These are phyloP conservation scores for Azolla pinnata DNA, from an alignment of 75 land plant genomes.

Conservation along the genomic window DNA sequence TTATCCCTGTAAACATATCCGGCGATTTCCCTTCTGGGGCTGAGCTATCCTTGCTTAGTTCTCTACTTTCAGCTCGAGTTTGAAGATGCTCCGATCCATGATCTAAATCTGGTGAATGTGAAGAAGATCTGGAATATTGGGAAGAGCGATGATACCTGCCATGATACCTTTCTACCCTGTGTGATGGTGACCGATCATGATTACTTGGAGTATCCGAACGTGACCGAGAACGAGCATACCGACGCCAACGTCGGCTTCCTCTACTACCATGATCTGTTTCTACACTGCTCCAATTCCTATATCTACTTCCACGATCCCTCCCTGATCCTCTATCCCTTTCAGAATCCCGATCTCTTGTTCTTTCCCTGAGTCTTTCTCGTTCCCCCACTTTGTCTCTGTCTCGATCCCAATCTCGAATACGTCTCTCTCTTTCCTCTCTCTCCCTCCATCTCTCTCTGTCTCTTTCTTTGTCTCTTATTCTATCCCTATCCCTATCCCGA, in stretches of 20 bases:
- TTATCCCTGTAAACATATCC: neutral
- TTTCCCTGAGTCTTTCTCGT: neutral
- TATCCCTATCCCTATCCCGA: conserved; percentile 1
- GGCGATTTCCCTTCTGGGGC: neutral
- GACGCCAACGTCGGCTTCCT: neutral
- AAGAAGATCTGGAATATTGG: conserved; percentile 1
- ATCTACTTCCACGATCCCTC: neutral
- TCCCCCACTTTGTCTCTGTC: conserved; percentile 1
- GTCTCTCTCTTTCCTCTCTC: conserved; percentile 2
- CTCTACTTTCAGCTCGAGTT: neutral
- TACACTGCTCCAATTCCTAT: neutral
- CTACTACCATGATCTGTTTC: neutral
- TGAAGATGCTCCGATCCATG: neutral
- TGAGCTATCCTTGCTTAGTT: neutral
- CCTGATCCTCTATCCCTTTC: neutral
- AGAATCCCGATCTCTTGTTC: neutral
- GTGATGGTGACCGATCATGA: conserved; percentile 2
- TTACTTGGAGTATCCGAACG: neutral
- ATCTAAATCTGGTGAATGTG: neutral
- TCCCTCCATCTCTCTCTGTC: conserved; percentile 7
- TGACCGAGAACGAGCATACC: neutral
- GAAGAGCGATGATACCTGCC: neutral
- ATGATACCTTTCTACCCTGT: neutral
- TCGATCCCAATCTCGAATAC: conserved; percentile 1
- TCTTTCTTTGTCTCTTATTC: neutral